Conservation (phyloP, 208 protist genomes). For the Acanthamoeba pearcei region DNA sequence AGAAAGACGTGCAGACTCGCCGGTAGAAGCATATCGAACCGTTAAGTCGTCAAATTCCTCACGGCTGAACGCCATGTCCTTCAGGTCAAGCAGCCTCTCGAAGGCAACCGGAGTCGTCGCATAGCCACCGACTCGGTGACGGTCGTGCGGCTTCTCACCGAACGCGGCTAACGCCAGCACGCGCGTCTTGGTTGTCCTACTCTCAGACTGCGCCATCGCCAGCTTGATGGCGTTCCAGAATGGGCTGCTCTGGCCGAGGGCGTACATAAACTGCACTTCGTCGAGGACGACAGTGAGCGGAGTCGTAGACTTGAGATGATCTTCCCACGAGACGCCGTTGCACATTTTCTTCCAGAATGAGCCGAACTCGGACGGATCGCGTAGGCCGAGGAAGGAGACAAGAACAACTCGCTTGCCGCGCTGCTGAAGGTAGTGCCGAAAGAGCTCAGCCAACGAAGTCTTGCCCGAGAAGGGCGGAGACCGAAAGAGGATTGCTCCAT, state of each 20-base stretch:
- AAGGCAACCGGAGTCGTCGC: not conserved
- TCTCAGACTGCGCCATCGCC: not conserved
- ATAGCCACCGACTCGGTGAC: not conserved
- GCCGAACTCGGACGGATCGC: not conserved
- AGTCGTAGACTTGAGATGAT: not conserved
- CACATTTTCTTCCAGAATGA: not conserved
- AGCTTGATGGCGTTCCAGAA: not conserved
- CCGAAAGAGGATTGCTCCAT: not conserved
- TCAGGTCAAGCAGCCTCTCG: too few relatives aligned
- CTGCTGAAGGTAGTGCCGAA: not conserved
- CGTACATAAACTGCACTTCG: not conserved
- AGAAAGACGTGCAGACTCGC: too few relatives aligned
- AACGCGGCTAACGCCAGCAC: not conserved
- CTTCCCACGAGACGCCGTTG: not conserved
- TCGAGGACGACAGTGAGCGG: not conserved
- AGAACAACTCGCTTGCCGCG: not conserved
- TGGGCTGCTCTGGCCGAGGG: not conserved
- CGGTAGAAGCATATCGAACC: too few relatives aligned
- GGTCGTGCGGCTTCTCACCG: not conserved
- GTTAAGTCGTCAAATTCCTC: too few relatives aligned
- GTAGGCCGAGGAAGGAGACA: not conserved
- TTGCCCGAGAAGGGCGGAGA: conserved; percentile 13
- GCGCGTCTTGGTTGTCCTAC: not conserved
- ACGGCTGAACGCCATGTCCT: too few relatives aligned
- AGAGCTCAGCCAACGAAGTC: not conserved